phyloP scores from a whole-genome alignment of 2,329 filamentous ascomycete species.

The Microdochium trichocladiopsis region DNA sequence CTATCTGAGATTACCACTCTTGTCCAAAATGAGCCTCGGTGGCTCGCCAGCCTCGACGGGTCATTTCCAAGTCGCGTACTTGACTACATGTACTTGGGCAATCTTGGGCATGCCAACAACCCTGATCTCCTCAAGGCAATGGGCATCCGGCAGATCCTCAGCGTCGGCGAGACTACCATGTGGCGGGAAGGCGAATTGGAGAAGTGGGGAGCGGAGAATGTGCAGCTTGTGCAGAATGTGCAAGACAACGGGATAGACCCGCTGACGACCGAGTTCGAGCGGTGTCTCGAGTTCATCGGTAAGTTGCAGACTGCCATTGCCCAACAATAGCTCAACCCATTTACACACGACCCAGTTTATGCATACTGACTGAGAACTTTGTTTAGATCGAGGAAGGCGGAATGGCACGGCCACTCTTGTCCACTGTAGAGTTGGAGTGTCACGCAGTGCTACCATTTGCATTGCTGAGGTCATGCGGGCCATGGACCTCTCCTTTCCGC shows the following conservation, averaged over 20 bases:
- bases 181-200: constrained; percentile 70
- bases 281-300: constrained; percentile 91
- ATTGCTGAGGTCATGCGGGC: constrained; percentile 97
- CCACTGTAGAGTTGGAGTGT: constrained; percentile 94
- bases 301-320: constrained; percentile 28
- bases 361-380: neutral
- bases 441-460: constrained; percentile 91
- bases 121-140: constrained; percentile 71
- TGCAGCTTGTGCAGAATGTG: constrained; percentile 76
- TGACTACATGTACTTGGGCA: constrained; percentile 94
- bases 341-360: no score
- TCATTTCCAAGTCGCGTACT: constrained; percentile 84
- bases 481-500: constrained; percentile 73
- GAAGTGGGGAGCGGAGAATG: constrained; percentile 69
- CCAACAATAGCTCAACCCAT: no score
- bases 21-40: constrained; percentile 59
- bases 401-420: constrained; percentile 83
- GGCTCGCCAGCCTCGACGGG: constrained; percentile 80
- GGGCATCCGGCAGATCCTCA: constrained; percentile 82
- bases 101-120: constrained; percentile 90
- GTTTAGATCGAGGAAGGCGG: constrained; percentile 65
- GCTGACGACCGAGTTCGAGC: constrained; percentile 75
- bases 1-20: constrained; percentile 45
- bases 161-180: constrained; percentile 80
- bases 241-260: constrained; percentile 97